phyloP scores from a whole-genome alignment of 768 basidiomycete genomes.

The Phanerochaete sordida region DNA sequence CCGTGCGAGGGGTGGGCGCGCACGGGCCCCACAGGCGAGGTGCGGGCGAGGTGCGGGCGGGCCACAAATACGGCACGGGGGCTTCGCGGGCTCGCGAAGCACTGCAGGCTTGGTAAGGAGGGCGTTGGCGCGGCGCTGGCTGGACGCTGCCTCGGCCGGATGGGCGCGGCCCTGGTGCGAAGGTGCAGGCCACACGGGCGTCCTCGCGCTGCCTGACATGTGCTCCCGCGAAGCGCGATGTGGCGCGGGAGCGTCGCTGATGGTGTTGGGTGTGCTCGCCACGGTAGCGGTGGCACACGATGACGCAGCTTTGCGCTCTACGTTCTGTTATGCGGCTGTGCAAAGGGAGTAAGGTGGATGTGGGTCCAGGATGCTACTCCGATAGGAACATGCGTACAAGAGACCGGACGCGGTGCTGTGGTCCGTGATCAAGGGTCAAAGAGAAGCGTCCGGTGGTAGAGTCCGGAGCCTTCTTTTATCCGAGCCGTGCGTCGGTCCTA shows the following conservation, averaged over 20 bases:
- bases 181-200: neutral
- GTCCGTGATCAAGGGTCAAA: neutral
- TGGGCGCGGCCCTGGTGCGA: too few relatives aligned
- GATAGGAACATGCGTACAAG: neutral
- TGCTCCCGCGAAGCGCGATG: neutral
- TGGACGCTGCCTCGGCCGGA: neutral
- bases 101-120: neutral
- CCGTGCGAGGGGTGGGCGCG: too few relatives aligned
- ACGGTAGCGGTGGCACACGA: neutral
- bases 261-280: neutral
- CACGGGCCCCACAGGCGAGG: too few relatives aligned
- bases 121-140: neutral
- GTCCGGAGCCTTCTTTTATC: neutral
- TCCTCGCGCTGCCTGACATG: neutral
- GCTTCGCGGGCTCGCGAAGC: neutral
- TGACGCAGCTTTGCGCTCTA: neutral
- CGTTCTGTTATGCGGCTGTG: neutral
- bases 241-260: neutral
- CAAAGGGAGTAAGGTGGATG: neutral
- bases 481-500: neutral
- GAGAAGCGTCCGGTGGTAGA: neutral
- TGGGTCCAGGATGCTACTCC: neutral
- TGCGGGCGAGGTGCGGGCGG: neutral
- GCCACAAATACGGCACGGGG: neutral
- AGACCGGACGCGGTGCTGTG: neutral